Conservation (phyloP, 805 yeast genomes). For the Grigorovia humatica region DNA sequence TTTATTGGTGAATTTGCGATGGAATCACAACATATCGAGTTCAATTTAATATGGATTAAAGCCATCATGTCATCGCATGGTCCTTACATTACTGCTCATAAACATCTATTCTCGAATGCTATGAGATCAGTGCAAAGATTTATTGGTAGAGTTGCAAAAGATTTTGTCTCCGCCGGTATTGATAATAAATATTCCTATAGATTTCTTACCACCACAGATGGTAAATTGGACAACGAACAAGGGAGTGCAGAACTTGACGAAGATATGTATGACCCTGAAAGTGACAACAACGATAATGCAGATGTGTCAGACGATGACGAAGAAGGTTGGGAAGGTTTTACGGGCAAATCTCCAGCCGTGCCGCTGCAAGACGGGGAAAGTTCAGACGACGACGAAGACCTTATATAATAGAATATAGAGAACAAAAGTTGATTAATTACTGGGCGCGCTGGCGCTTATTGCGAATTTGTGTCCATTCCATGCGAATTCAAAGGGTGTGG, state of each 20-base stretch:
- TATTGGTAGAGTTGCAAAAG: constrained; percentile 63
- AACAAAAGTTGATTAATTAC: not conserved
- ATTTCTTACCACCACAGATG: constrained; percentile 36
- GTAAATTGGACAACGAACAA: constrained; percentile 17
- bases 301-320: constrained; percentile 27
- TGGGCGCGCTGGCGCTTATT: not conserved
- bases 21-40: constrained; percentile 78
- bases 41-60: constrained; percentile 72
- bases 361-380: constrained; percentile 18
- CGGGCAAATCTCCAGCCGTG: constrained; percentile 18
- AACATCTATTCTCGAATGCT: constrained; percentile 51
- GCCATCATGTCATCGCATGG: constrained; percentile 66
- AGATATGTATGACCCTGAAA: constrained; percentile 25
- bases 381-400: constrained; percentile 20
- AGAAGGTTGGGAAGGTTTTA: constrained; percentile 29
- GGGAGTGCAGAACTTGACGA: constrained; percentile 25
- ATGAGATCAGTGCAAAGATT: constrained; percentile 68
- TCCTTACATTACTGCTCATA: constrained; percentile 50
- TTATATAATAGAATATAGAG: not conserved
- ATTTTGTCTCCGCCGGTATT: constrained; percentile 45
- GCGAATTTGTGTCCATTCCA: not conserved
- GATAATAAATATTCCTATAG: constrained; percentile 45
- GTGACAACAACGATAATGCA: constrained; percentile 7
- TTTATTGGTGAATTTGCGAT: constrained; percentile 60
- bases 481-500: not conserved